Evolutionary conservation across 768 basidiomycete species (phyloP).

Genomic region (Hygrophorus russula): DNA sequence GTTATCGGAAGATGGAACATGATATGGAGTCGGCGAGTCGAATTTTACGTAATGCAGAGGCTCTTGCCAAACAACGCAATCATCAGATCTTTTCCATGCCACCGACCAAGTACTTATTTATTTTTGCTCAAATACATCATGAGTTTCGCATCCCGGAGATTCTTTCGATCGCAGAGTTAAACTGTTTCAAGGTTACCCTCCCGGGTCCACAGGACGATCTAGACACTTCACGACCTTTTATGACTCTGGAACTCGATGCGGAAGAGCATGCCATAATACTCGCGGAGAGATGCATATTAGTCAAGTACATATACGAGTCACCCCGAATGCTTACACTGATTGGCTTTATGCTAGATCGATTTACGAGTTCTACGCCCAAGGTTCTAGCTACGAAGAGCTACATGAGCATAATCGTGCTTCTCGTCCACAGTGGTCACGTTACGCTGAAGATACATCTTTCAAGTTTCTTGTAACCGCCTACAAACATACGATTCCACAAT

Average conservation of each 20-base stretch:
- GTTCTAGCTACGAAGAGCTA: conserved; percentile 54
- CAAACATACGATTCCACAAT: conserved; percentile 63
- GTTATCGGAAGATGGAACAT: background rate
- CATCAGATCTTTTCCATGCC: conserved; percentile 10
- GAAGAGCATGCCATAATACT: conserved; percentile 71
- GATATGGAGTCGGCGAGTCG: background rate
- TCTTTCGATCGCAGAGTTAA: conserved; percentile 59
- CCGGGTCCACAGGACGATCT: conserved; percentile 28
- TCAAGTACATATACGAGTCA: conserved; percentile 44
- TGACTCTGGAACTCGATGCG: conserved; percentile 54
- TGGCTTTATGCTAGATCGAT: conserved; percentile 40
- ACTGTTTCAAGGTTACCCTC: conserved; percentile 51
- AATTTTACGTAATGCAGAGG: background rate
- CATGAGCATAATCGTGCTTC: conserved; percentile 42
- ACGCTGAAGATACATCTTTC: conserved; percentile 61
- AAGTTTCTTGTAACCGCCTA: conserved; percentile 68
- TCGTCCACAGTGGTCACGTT: conserved; percentile 43
- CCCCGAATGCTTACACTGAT: conserved; percentile 3
- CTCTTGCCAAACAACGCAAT: too few relatives aligned
- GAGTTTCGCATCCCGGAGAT: conserved; percentile 84
- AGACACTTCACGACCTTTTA: conserved; percentile 57
- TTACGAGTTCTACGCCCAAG: conserved; percentile 70
- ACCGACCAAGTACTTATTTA: conserved; percentile 38
- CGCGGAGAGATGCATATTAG: conserved; percentile 65
- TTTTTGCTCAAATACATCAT: conserved; percentile 72